phyloP scores from a whole-genome alignment of 1,139 yeast species.

The Meyerozyma carpophila region DNA sequence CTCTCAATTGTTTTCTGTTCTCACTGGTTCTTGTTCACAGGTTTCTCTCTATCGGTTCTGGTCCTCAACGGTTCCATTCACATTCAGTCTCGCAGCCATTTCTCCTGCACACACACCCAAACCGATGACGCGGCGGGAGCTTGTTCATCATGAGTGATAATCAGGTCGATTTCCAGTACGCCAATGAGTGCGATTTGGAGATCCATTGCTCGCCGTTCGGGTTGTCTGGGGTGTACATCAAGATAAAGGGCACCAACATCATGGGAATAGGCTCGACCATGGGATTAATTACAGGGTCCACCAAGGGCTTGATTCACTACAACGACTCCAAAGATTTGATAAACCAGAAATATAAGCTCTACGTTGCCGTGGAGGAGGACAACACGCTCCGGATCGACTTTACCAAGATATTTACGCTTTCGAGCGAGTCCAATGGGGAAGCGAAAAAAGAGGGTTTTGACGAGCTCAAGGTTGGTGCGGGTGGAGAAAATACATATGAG shows the following conservation, averaged over 20 bases:
- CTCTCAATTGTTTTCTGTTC: no score
- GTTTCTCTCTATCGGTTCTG: no score
- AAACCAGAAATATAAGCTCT: slow-evolving; percentile 46
- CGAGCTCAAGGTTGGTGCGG: slow-evolving; percentile 8
- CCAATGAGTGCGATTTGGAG: slow-evolving; percentile 50
- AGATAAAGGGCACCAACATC: slow-evolving; percentile 45
- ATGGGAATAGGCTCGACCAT: slow-evolving; percentile 57
- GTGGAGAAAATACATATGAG: slow-evolving; percentile 11
- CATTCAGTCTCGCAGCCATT: no score
- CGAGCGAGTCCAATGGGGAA: slow-evolving; percentile 11
- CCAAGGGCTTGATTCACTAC: slow-evolving; percentile 47
- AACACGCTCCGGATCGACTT: slow-evolving; percentile 49
- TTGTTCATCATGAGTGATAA: slow-evolving; percentile 4
- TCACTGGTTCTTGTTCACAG: no score
- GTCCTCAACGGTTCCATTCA: no score
- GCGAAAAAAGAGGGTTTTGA: slow-evolving; percentile 8
- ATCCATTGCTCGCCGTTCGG: slow-evolving; percentile 59
- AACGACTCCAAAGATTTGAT: slow-evolving; percentile 45
- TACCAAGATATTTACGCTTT: slow-evolving; percentile 37
- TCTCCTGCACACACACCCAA: background rate
- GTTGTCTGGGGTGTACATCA: slow-evolving; percentile 48
- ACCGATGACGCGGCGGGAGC: background rate
- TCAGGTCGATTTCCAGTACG: slow-evolving; percentile 37
- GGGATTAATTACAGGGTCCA: slow-evolving; percentile 52
- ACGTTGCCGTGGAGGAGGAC: slow-evolving; percentile 47